These are phyloP conservation scores for Cicer cuneatum DNA, from an alignment of 306 rosid species.

Conservation along the genomic window DNA sequence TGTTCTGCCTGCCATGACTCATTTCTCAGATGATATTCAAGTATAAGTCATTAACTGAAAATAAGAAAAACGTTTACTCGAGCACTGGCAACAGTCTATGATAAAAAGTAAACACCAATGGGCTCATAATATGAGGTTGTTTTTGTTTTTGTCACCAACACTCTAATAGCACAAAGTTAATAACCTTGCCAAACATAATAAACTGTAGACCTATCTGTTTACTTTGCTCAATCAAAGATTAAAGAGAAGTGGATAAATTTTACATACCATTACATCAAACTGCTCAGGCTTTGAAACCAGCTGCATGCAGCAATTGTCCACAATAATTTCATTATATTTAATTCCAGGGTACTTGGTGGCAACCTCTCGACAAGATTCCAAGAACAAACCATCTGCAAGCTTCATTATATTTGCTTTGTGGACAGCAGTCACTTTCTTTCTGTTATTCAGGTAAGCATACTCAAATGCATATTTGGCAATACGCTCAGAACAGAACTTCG, in stretches of 20 bases:
- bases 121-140: no score
- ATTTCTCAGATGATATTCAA: slow-evolving; percentile 26
- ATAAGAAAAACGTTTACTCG: neutral
- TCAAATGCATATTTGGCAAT: slow-evolving; percentile 88
- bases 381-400: slow-evolving; percentile 86
- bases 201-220: neutral
- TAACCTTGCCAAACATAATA: neutral
- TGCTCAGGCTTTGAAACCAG: slow-evolving; percentile 93
- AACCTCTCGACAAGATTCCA: slow-evolving; percentile 87
- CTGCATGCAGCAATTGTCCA: slow-evolving; percentile 96
- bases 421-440: slow-evolving; percentile 94
- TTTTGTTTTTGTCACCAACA: neutral
- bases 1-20: neutral
- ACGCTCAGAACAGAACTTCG: slow-evolving; percentile 90
- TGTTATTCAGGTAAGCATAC: slow-evolving; percentile 87
- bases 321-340: slow-evolving; percentile 73
- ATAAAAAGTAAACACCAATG: neutral
- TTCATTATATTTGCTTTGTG: slow-evolving; percentile 98
- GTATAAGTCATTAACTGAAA: neutral
- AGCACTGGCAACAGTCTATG: neutral
- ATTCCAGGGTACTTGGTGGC: slow-evolving; percentile 73
- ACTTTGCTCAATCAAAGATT: slow-evolving; percentile 1
- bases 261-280: slow-evolving; percentile 90
- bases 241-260: slow-evolving; percentile 30
- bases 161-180: slow-evolving; percentile 3